Conservation (phyloP, 2,329 filamentous ascomycete genomes). For the Alternaria incomplexa region DNA sequence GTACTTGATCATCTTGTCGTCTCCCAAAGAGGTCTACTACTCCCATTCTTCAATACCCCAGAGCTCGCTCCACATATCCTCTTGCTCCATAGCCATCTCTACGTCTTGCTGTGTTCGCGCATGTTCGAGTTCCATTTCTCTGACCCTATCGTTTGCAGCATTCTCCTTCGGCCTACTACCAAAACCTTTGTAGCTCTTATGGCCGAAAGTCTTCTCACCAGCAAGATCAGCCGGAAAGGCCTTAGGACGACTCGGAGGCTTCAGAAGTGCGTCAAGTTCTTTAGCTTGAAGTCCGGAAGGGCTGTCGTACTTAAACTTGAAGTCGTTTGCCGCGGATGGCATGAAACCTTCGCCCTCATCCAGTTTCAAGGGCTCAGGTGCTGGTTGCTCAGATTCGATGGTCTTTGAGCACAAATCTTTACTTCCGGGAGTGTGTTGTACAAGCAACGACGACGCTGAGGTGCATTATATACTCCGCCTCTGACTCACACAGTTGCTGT, state of each 20-base stretch:
- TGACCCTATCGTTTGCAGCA: neutral
- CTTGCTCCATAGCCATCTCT: neutral
- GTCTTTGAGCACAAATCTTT: neutral
- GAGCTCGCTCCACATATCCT: neutral
- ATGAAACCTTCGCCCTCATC: neutral
- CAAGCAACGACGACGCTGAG: too few species aligned
- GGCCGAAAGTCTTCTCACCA: neutral
- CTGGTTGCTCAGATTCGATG: neutral
- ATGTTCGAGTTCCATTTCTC: neutral
- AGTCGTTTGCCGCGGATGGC: slow-evolving; percentile 3
- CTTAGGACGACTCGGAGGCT: neutral
- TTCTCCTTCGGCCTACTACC: neutral
- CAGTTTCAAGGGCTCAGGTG: neutral
- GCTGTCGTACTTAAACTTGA: slow-evolving; percentile 6
- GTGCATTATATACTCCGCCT: too few species aligned
- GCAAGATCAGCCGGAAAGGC: neutral
- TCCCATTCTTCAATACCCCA: neutral
- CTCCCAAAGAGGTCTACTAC: neutral
- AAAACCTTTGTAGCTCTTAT: neutral
- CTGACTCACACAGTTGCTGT: too few species aligned
- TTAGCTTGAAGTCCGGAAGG: neutral
- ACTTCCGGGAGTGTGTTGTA: too few species aligned
- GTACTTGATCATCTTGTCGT: neutral
- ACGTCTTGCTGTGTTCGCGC: neutral
- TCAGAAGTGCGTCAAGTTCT: slow-evolving; percentile 1